Conservation (phyloP, 108 stramenopile genomes). For the Skeletonema potamos region DNA sequence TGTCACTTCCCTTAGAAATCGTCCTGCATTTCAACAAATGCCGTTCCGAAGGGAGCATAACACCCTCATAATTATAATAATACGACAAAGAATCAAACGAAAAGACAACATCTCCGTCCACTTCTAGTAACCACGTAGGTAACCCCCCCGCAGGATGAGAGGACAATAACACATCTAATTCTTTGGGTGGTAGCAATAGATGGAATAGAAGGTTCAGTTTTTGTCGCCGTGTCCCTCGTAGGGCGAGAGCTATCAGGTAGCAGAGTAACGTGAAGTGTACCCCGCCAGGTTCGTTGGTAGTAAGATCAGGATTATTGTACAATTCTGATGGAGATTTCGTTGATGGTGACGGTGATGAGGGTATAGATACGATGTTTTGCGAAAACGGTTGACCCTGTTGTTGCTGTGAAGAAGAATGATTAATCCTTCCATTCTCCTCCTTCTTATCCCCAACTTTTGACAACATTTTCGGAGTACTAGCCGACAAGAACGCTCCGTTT, state of each 20-base stretch:
- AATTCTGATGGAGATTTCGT: slow-evolving; percentile 32
- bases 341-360: slow-evolving; percentile 16
- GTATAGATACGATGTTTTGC: not conserved
- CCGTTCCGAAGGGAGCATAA: slow-evolving; percentile 32
- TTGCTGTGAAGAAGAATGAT: not conserved
- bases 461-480: too few species aligned
- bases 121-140: slow-evolving; percentile 76
- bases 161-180: slow-evolving; percentile 49
- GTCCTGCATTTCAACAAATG: not conserved
- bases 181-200: slow-evolving; percentile 58
- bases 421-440: not conserved
- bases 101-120: slow-evolving; percentile 58
- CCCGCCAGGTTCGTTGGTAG: slow-evolving; percentile 44
- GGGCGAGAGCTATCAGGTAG: slow-evolving; percentile 59
- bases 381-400: not conserved
- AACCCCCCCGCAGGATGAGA: slow-evolving; percentile 78
- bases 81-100: slow-evolving; percentile 64
- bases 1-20: not conserved
- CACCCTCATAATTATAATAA: slow-evolving; percentile 68
- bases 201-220: slow-evolving; percentile 71
- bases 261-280: slow-evolving; percentile 53
- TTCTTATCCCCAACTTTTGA: not conserved
- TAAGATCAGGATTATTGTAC: slow-evolving; percentile 26
- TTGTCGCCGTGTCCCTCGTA: slow-evolving; percentile 74
- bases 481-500: too few species aligned